Evolutionary conservation across 352 stramenopile species (phyloP), one percentile per base, ranked within the genome.

Genomic region (Pythium phragmitis): DNA sequence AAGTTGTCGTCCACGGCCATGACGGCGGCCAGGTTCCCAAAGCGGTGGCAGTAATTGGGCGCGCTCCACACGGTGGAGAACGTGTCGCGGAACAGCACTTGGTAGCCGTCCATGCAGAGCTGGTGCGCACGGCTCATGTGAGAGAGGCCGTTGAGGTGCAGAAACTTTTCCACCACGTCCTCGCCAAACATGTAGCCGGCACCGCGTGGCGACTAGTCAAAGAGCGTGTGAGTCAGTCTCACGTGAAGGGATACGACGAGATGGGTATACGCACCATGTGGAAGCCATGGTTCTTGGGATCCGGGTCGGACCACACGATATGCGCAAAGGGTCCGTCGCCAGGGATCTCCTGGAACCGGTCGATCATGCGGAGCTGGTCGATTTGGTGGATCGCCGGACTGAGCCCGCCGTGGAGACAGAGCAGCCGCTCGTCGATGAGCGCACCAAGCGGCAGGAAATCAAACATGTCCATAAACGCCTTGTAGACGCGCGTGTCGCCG

Each of bases 21-120:
- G 68, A 98, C 93, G 41, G 91, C 94, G 7, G 94, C 96, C 39
- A 98, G 89, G 83, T 99, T 99, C 17, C 97, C 97, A 65, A 91
- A 98, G 55, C 92, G 88, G 75, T 98, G 98, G 79, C 92, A 98
- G 75, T 98, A 98, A 74, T 98, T 98, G 37, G 92, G 92, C 5
- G 92, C 92, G 56, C 77, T 94, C 62, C 97, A 98, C 63, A 98
- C 91, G 1, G 92, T 98, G 23, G 97, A 91, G 33, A 98, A 87
- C 33, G 85, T 81, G 60, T 94, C 79, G 64, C 97, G 95, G 73
- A 97, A 91, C 42, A 88, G 93, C 81, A 91, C 96, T 63, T 98
- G 90, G 76, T 94, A 98, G 54, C 92, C 92, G 70, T 98, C 92
- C 92, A 98, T 98, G 23, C 97, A 92, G 21, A 98, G 75, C 73